Evolutionary conservation across 2,329 filamentous ascomycete genomes (phyloP).

Genomic region (Alternaria metachromatica): DNA sequence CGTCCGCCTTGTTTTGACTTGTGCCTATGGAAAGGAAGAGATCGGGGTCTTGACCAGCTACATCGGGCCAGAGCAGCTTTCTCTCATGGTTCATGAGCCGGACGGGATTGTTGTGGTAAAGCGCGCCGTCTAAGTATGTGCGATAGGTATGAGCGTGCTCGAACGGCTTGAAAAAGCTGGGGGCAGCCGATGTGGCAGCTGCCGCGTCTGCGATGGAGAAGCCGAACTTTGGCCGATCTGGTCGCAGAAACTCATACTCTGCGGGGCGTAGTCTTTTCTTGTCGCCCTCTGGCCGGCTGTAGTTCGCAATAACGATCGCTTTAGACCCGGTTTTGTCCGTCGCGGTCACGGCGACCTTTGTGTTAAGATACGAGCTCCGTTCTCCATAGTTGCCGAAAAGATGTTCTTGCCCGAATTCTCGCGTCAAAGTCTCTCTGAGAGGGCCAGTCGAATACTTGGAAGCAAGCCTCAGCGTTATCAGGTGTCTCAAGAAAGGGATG

Average conservation of each 20-base stretch:
- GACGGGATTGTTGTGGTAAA: conserved; percentile 56
- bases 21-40: conserved; percentile 17
- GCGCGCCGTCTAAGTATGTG: conserved; percentile 55
- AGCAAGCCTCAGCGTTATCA: conserved; percentile 5
- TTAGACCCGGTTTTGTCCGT: neutral
- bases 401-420: neutral
- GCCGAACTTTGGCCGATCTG: neutral
- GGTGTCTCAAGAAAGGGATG: conserved; percentile 41
- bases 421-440: neutral
- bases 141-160: conserved; percentile 49
- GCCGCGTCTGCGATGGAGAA: conserved; percentile 21
- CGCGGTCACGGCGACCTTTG: neutral
- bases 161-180: conserved; percentile 56
- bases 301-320: conserved; percentile 32
- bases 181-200: conserved; percentile 56
- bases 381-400: conserved; percentile 25
- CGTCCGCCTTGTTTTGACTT: neutral
- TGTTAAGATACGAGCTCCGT: neutral
- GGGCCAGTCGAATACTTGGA: neutral
- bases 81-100: conserved; percentile 54
- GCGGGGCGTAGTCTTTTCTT: conserved; percentile 21
- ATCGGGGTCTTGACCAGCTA: conserved; percentile 26
- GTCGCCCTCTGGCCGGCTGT: neutral
- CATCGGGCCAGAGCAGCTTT: conserved; percentile 37
- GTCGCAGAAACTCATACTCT: neutral